phyloP scores from a whole-genome alignment of 371 early-diverging fungal genomes.

The Apophysomyces sp. region DNA sequence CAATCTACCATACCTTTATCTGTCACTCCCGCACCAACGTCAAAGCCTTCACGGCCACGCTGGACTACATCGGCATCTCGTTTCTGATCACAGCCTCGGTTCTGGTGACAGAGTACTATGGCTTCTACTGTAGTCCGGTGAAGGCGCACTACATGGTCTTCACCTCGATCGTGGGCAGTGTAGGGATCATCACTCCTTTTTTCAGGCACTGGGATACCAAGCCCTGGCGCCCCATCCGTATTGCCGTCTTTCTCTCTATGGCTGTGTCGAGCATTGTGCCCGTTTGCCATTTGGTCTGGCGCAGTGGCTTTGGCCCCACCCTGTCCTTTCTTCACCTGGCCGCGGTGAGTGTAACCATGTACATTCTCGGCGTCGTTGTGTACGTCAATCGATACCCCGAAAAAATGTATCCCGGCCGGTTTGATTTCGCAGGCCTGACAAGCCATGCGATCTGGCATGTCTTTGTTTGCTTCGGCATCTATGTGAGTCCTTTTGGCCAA shows the following conservation, averaged over 20 bases:
- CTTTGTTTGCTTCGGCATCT: constrained; percentile 66
- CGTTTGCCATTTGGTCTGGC: constrained; percentile 48
- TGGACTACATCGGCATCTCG: constrained; percentile 74
- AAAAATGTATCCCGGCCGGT: constrained; percentile 71
- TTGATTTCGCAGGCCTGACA: constrained; percentile 69
- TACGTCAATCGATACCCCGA: constrained; percentile 73
- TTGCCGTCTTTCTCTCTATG: constrained; percentile 62
- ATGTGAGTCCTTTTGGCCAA: constrained; percentile 25
- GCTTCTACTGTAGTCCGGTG: constrained; percentile 59
- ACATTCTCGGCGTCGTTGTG: constrained; percentile 53
- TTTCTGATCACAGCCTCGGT: constrained; percentile 67
- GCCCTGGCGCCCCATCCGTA: constrained; percentile 54
- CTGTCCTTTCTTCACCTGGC: constrained; percentile 53
- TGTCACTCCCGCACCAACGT: constrained; percentile 60
- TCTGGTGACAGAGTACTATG: constrained; percentile 60
- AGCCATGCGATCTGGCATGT: constrained; percentile 83
- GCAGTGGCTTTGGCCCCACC: constrained; percentile 43
- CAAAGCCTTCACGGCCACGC: constrained; percentile 61
- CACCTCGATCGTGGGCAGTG: constrained; percentile 54
- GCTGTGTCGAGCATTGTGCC: constrained; percentile 62
- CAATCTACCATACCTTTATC: constrained; percentile 69
- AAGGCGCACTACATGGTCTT: constrained; percentile 55
- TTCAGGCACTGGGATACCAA: constrained; percentile 60
- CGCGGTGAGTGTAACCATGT: constrained; percentile 50
- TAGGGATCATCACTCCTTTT: constrained; percentile 59